phyloP scores from a whole-genome alignment of 192 early-diverging fungal species.

The Coemansia sp. region DNA sequence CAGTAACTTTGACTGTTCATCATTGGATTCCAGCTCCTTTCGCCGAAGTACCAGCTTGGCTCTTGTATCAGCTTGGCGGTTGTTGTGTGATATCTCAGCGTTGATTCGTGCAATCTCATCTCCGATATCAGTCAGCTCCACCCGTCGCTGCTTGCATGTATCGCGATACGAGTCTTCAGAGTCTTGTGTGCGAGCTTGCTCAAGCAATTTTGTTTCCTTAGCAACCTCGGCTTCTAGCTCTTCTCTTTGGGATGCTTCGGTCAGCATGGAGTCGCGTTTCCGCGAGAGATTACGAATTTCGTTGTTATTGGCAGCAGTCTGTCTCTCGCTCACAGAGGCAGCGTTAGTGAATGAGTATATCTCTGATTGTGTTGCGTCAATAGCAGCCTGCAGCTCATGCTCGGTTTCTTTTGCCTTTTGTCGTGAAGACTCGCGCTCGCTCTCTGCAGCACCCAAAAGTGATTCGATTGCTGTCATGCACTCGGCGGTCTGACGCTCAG shows the following conservation, averaged over 20 bases:
- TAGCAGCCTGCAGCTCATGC: slow-evolving; percentile 28
- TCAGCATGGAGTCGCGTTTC: slow-evolving; percentile 28
- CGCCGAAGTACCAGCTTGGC: slow-evolving; percentile 62
- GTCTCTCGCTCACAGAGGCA: slow-evolving; percentile 21
- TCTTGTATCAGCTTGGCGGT: slow-evolving; percentile 60
- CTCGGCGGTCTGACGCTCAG: slow-evolving; percentile 17
- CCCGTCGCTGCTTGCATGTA: slow-evolving; percentile 34
- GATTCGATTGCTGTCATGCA: slow-evolving; percentile 18
- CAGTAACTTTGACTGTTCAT: slow-evolving; percentile 10
- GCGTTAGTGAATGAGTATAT: slow-evolving; percentile 31
- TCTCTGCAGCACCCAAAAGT: slow-evolving; percentile 52
- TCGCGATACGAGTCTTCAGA: slow-evolving; percentile 20
- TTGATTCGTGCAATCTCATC: slow-evolving; percentile 39
- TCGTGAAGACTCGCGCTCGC: slow-evolving; percentile 41
- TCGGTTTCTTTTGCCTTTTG: slow-evolving; percentile 16
- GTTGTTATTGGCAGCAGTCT: slow-evolving; percentile 13
- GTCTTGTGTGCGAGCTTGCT: slow-evolving; percentile 17
- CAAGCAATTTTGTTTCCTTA: slow-evolving; percentile 24
- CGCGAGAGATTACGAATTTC: slow-evolving; percentile 21
- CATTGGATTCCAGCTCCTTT: slow-evolving; percentile 49
- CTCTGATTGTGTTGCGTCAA: slow-evolving; percentile 31
- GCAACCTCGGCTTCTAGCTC: slow-evolving; percentile 28
- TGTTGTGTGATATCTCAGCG: slow-evolving; percentile 62
- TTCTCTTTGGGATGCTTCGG: slow-evolving; percentile 11
- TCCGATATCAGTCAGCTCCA: slow-evolving; percentile 54